phyloP scores from a whole-genome alignment of 345 rosid species.

The Syzygium jambos region DNA sequence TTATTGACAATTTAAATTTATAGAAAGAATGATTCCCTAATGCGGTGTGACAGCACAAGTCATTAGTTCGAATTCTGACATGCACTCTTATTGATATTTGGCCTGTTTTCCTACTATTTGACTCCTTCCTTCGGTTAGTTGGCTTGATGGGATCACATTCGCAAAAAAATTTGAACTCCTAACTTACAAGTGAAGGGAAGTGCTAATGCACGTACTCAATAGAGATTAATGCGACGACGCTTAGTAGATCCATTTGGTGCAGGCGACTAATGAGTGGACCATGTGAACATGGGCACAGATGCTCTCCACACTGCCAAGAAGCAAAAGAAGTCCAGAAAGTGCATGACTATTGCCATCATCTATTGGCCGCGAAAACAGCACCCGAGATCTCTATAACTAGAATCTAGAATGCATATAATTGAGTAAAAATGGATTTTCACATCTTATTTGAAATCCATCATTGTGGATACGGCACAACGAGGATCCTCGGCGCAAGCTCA shows the following conservation, averaged over 20 bases:
- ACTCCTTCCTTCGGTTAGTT: neutral
- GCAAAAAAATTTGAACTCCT: neutral
- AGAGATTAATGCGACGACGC: neutral
- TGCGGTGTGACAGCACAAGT: neutral
- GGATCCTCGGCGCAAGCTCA: too few species aligned
- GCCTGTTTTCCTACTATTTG: neutral
- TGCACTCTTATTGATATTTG: neutral
- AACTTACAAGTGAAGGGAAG: neutral
- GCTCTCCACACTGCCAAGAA: conserved; percentile 45
- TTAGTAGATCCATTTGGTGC: conserved; percentile 6
- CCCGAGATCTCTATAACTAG: too few species aligned
- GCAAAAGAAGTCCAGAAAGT: conserved; percentile 53
- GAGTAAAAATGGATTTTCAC: too few species aligned
- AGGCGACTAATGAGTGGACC: conserved; percentile 45
- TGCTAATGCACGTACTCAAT: neutral
- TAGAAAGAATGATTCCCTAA: neutral
- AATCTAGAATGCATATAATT: too few species aligned
- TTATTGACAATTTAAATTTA: neutral
- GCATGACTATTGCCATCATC: conserved; percentile 53
- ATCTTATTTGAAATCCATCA: too few species aligned
- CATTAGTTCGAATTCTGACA: neutral
- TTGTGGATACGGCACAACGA: too few species aligned
- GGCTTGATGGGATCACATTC: neutral
- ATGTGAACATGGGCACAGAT: conserved; percentile 40
- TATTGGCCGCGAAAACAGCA: too few species aligned